Conservation (phyloP, 257 asterid species). For the Fraxinus quadrangulata region DNA sequence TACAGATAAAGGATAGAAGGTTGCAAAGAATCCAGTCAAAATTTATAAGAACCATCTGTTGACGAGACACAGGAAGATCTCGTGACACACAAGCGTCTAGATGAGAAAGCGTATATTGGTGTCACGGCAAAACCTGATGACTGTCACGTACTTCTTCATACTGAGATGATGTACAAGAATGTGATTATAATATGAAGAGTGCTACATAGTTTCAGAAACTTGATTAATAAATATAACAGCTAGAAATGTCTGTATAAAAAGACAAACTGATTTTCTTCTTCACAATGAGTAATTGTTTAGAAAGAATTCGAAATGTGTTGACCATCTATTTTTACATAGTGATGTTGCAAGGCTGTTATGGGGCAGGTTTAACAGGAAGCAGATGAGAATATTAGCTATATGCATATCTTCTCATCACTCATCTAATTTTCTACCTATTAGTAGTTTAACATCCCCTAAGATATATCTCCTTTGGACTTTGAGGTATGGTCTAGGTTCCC, state of each 20-base stretch:
- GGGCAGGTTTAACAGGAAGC: background rate
- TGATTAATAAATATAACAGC: background rate
- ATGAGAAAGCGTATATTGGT: background rate
- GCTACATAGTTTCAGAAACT: background rate
- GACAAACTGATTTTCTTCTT: background rate
- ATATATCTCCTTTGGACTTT: constrained; percentile 8
- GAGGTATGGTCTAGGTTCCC: background rate
- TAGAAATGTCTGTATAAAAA: background rate
- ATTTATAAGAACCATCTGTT: background rate
- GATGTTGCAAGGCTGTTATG: background rate
- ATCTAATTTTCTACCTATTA: background rate
- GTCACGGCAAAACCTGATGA: background rate
- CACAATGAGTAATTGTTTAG: too few relatives aligned
- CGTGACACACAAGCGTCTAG: background rate
- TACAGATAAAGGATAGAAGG: background rate
- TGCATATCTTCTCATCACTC: background rate
- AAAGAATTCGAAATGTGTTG: background rate
- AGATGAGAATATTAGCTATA: background rate
- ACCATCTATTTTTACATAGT: background rate
- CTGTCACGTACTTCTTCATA: background rate
- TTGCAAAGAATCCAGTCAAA: background rate
- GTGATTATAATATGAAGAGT: background rate
- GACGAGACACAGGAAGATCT: background rate
- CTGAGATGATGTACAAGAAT: background rate
- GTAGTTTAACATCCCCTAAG: background rate